Percentiles rank a stretch among this genome's conserved stretches.
Conservation (phyloP, 1,284 basidiomycete genomes). For the Prillingera fragicola region DNA sequence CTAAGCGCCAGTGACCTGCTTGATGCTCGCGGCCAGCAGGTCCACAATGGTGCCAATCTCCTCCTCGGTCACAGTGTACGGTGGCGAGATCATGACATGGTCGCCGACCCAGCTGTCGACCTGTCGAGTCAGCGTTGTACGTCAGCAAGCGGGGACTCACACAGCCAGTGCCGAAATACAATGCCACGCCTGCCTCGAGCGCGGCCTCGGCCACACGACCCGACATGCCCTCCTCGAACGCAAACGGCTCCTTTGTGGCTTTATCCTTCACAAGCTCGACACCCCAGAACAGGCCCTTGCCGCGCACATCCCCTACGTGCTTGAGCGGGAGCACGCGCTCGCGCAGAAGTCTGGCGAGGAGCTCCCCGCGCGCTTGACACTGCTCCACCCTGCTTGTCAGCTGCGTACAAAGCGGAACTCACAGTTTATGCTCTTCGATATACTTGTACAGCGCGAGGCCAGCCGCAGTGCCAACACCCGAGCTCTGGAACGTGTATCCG, state of each 20-base stretch:
- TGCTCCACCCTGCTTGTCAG: slow-evolving; percentile 52
- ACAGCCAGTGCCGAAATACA: slow-evolving; percentile 26
- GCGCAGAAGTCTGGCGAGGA: slow-evolving; percentile 62
- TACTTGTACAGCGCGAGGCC: slow-evolving; percentile 60
- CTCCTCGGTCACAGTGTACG: slow-evolving; percentile 29
- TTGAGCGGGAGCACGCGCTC: slow-evolving; percentile 46
- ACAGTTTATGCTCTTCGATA: slow-evolving; percentile 18
- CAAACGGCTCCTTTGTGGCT: slow-evolving; percentile 25
- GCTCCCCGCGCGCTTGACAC: slow-evolving; percentile 58
- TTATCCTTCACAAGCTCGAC: slow-evolving; percentile 58
- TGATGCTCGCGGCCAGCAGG: slow-evolving; percentile 19
- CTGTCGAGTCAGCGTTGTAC: background rate
- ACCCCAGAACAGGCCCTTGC: slow-evolving; percentile 73
- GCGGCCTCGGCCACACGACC: slow-evolving; percentile 22
- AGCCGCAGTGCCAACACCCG: slow-evolving; percentile 68
- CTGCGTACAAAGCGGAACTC: background rate
- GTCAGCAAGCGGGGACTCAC: slow-evolving; percentile 2
- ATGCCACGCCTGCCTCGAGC: slow-evolving; percentile 22
- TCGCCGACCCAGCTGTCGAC: slow-evolving; percentile 36
- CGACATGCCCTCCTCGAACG: slow-evolving; percentile 19
- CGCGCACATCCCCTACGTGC: slow-evolving; percentile 30
- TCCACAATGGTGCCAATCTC: slow-evolving; percentile 21
- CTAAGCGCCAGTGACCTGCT: slow-evolving; percentile 13
- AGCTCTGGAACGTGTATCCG: slow-evolving; percentile 79
- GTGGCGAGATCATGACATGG: slow-evolving; percentile 38